phyloP scores from a whole-genome alignment of 257 asterid genomes.

The Nicotiana paniculata region DNA sequence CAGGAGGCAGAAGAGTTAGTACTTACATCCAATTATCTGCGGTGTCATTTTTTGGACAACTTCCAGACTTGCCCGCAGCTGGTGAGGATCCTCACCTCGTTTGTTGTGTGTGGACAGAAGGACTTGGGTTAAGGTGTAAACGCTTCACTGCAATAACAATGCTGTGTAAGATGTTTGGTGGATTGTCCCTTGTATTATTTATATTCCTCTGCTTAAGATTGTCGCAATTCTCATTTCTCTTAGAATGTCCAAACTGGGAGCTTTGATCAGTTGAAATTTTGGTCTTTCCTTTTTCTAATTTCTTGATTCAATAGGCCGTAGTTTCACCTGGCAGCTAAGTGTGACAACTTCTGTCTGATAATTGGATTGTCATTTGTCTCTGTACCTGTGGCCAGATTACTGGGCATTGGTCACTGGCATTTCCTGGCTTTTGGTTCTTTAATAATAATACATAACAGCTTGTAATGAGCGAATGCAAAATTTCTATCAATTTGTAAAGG shows the following conservation, averaged over 20 bases:
- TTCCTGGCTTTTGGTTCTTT: not conserved
- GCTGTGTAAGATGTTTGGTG: constrained; percentile 7
- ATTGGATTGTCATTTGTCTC: not conserved
- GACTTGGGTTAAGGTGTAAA: constrained; percentile 16
- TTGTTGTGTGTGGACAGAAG: constrained; percentile 14
- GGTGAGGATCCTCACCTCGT: constrained; percentile 3
- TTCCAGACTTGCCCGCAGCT: constrained; percentile 9
- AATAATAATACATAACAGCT: not conserved
- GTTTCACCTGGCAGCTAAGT: not conserved
- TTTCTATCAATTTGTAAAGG: not conserved
- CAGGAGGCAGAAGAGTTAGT: not conserved
- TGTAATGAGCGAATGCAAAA: not conserved
- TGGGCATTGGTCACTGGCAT: not conserved
- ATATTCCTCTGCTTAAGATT: not conserved
- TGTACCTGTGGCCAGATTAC: not conserved
- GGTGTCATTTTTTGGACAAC: not conserved
- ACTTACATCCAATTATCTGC: constrained; percentile 15
- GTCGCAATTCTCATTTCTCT: not conserved
- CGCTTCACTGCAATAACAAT: constrained; percentile 20
- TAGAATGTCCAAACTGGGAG: constrained; percentile 7
- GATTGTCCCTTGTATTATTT: not conserved
- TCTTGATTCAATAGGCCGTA: not conserved
- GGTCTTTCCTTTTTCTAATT: not conserved
- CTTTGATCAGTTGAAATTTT: not conserved
- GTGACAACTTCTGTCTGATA: not conserved